A percentile compares a stretch with the other conserved stretches of the same genome.
Evolutionary conservation across 139 green algal species (phyloP).

Genomic region (Chlorella sp.): DNA sequence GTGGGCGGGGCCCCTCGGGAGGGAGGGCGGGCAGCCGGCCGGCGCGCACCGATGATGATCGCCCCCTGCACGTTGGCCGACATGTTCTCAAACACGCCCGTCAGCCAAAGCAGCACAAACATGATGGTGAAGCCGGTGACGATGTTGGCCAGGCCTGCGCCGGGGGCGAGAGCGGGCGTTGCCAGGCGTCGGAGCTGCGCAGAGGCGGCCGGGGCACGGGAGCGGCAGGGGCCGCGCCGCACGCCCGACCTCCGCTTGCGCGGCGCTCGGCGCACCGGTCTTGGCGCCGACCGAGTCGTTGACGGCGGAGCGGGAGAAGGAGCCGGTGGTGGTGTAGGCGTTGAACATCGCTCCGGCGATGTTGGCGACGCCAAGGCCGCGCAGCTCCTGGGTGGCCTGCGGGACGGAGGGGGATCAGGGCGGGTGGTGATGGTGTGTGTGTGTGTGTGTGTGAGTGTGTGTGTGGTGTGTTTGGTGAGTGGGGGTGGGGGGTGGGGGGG

Average conservation of each 20-base stretch:
- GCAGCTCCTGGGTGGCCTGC: slow-evolving; percentile 85
- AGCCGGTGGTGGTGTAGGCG: slow-evolving; percentile 87
- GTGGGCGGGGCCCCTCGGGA: neutral
- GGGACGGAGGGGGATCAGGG: neutral
- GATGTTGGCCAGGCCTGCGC: slow-evolving; percentile 48
- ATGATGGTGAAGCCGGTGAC: slow-evolving; percentile 64
- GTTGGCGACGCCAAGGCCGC: slow-evolving; percentile 88
- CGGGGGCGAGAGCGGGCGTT: neutral
- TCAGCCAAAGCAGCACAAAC: slow-evolving; percentile 77
- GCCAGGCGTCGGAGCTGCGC: neutral
- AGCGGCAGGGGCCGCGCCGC: no score
- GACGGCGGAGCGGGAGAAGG: slow-evolving; percentile 87
- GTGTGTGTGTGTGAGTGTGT: no score
- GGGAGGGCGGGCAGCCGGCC: no score
- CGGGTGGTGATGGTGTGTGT: no score
- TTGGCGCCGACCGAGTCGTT: slow-evolving; percentile 65
- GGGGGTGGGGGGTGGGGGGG: no score
- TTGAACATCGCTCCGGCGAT: slow-evolving; percentile 80
- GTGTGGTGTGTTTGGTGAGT: no score
- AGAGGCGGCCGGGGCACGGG: neutral
- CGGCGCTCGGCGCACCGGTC: no score
- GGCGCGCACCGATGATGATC: slow-evolving; percentile 6
- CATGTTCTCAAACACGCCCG: slow-evolving; percentile 72
- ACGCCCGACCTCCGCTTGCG: no score
- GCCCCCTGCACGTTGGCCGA: neutral